Conservation (phyloP, 78 protist genomes). For the Planoprotostelium fungivorum region DNA sequence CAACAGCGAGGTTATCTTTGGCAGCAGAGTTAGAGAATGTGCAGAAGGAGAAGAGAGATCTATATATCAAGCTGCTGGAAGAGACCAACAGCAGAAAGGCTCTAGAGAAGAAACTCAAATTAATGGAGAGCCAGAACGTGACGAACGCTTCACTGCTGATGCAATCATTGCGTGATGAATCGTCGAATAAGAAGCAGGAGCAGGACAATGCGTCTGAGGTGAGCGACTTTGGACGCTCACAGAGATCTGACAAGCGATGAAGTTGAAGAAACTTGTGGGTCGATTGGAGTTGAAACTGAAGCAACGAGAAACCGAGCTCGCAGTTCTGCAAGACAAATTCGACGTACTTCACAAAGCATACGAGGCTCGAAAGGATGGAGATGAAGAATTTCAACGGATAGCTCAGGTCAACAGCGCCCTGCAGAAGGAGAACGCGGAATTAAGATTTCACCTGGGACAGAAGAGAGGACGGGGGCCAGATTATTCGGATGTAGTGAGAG, state of each 20-base stretch:
- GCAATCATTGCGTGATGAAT: background rate
- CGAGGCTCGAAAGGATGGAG: background rate
- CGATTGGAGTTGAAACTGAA: background rate
- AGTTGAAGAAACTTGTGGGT: background rate
- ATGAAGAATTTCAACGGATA: background rate
- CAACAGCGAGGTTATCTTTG: background rate
- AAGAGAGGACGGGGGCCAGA: background rate
- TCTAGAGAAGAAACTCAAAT: background rate
- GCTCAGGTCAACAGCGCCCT: background rate
- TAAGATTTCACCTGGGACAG: background rate
- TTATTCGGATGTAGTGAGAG: background rate
- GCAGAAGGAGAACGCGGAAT: background rate
- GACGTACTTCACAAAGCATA: background rate
- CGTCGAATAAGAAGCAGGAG: background rate
- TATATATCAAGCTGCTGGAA: background rate
- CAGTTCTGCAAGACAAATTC: background rate
- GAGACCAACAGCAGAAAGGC: background rate
- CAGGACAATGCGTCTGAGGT: background rate
- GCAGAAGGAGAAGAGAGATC: background rate
- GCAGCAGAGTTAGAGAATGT: background rate
- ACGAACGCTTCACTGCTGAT: background rate
- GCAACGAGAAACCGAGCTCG: background rate
- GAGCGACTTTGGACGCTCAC: background rate
- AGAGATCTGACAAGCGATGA: background rate
- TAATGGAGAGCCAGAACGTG: background rate